Evolutionary conservation across 495 filamentous ascomycete genomes (phyloP).

Genomic region (Staphylotrichum longicolle): DNA sequence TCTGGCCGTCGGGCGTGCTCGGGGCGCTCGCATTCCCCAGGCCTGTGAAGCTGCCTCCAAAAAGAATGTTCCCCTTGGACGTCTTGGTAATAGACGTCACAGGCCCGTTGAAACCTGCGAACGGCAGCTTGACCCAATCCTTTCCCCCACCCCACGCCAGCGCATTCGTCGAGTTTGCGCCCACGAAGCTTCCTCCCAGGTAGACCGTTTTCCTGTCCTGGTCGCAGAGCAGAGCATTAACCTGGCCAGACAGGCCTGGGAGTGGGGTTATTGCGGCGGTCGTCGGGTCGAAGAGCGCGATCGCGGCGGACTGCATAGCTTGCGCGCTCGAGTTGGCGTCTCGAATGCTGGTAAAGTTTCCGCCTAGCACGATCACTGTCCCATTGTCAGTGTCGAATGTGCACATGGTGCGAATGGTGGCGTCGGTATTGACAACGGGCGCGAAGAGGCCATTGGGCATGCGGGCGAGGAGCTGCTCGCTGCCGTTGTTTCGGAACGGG

Average conservation of each 20-base stretch:
- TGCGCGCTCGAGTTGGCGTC: conserved; percentile 34
- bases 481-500: conserved; percentile 66
- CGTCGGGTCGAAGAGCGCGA: conserved; percentile 75
- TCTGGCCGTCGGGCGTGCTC: conserved; percentile 61
- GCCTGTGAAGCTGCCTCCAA: conserved; percentile 87
- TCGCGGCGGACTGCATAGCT: conserved; percentile 64
- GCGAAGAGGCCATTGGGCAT: conserved; percentile 85
- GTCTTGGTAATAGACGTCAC: conserved; percentile 81
- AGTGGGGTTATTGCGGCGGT: conserved; percentile 66
- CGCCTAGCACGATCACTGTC: conserved; percentile 73
- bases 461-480: conserved; percentile 73
- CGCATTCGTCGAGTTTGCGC: conserved; percentile 80
- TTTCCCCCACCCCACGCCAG: conserved; percentile 72
- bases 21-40: conserved; percentile 74
- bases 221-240: conserved; percentile 81
- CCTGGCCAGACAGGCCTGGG: conserved; percentile 74
- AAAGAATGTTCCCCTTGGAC: conserved; percentile 78
- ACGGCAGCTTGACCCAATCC: conserved; percentile 83
- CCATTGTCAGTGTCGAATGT: conserved; percentile 68
- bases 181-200: conserved; percentile 81
- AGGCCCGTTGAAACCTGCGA: conserved; percentile 91
- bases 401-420: conserved; percentile 82
- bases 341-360: conserved; percentile 94
- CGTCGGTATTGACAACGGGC: conserved; percentile 71
- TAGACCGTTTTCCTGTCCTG: conserved; percentile 79